These are phyloP conservation scores for Domatiomyces catenatus DNA, from an alignment of 2,329 filamentous ascomycete species.

Conservation along the genomic window DNA sequence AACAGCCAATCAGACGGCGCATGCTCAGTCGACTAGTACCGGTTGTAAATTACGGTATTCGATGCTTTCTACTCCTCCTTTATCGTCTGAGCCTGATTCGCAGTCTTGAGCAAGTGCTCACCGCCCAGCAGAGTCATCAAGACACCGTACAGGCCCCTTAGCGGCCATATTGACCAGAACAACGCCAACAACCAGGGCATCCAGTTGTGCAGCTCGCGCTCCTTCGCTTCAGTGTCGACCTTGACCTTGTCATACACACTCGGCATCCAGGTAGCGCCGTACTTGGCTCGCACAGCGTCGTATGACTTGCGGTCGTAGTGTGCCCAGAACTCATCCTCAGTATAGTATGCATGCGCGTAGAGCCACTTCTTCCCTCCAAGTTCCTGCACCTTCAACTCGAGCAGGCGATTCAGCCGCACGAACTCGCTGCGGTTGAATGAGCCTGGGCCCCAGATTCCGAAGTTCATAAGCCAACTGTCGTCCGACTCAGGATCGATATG, in stretches of 20 bases:
- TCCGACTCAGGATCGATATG: background rate
- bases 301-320: slow-evolving; percentile 27
- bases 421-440: slow-evolving; percentile 35
- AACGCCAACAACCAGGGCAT: no score
- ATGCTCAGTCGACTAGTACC: no score
- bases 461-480: slow-evolving; percentile 34
- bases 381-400: slow-evolving; percentile 54
- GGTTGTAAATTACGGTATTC: no score
- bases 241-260: slow-evolving; percentile 27
- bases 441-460: slow-evolving; percentile 67
- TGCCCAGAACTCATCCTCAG: slow-evolving; percentile 37
- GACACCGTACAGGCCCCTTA: no score
- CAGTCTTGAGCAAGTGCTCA: no score
- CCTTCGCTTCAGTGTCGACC: no score
- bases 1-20: no score
- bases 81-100: no score
- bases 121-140: no score
- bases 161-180: no score
- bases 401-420: slow-evolving; percentile 57
- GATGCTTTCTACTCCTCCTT: no score
- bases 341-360: slow-evolving; percentile 74
- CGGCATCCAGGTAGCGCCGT: slow-evolving; percentile 23
- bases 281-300: slow-evolving; percentile 25
- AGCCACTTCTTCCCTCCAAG: slow-evolving; percentile 74
- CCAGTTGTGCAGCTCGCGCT: no score